Evolutionary conservation across 2,329 filamentous ascomycete species (phyloP), one percentile per base, ranked within the genome.

Genomic region (Chaetomiaceae sp.): DNA sequence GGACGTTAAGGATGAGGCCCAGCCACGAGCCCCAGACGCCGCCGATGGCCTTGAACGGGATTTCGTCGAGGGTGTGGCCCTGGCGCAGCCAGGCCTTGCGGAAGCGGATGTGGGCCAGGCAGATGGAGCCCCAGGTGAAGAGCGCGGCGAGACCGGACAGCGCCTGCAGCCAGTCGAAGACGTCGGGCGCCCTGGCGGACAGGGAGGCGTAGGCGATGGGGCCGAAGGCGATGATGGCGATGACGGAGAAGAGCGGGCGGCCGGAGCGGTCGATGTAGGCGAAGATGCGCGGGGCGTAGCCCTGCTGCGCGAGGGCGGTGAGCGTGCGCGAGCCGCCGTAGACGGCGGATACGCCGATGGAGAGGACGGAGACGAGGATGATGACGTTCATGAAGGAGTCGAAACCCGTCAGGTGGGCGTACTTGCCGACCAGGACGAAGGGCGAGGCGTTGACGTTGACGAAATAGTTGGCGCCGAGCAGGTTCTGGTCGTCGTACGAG

Each of bases 61-160:
- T 74, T 58, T 83, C 79, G n/a, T 83, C 78, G 4, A 83, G 61
- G 2, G 68, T 72, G 56, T 76, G 78, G 19, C 79, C 79, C 46
- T 82, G 72, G 14, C 64, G 59, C 18, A 60, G 62, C 81, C 81
- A 84, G 0, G 79, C 81, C 4, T 58, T 53, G 30, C 81, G 79
- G 73, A 83, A 84, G n/a, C 81, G 79, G 55, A 84, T 81, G 57
- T 84, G 81, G 1, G 77, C 74, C 15, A 81, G 61, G 60, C 79
- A 83, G 56, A 85, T 82, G 37, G 75, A 79, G 18, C 72, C 78
- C 81, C 81, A 85, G 14, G 79, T 78, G 62, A 83, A 84, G 36
- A 84, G 71, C 19, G 78, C 73, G 11, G 75, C 74, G 2, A 84
- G 71, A 44, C 78, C 81, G 3, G 79, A 83, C 11, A 84, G 67